Evolutionary conservation across 1,284 basidiomycete species (phyloP).

Genomic region (Ustilago curta): DNA sequence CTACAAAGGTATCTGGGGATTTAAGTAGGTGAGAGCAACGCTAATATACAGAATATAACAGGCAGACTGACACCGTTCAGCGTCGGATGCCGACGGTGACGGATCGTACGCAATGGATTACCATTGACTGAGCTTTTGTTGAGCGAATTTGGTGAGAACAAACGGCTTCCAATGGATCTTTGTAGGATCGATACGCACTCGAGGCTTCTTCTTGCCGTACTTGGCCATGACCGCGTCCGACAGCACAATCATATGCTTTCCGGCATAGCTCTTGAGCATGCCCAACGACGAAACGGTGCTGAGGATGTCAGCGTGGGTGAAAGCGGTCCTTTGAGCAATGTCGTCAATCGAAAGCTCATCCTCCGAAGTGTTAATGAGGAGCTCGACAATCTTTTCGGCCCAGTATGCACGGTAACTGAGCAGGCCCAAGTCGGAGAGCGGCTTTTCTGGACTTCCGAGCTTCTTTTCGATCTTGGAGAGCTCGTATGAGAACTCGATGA

Average conservation of each 20-base stretch:
- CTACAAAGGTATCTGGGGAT: no score
- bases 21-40: no score
- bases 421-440: conserved; percentile 91
- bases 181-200: conserved; percentile 83
- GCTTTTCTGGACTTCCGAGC: conserved; percentile 96
- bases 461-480: conserved; percentile 96
- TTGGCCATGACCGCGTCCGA: conserved; percentile 91
- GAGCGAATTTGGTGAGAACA: no score
- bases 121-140: no score
- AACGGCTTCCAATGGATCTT: conserved; percentile 91
- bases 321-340: conserved; percentile 94
- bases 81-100: no score
- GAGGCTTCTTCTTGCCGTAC: conserved; percentile 86
- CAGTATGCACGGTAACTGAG: conserved; percentile 95
- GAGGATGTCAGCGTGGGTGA: conserved; percentile 96
- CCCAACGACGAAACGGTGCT: conserved; percentile 97
- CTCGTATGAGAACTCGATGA: conserved; percentile 99
- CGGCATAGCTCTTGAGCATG: conserved; percentile 96
- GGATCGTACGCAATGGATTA: no score
- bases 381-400: conserved; percentile 95
- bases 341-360: conserved; percentile 89
- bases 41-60: no score
- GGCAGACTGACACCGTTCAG: no score
- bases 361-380: conserved; percentile 78
- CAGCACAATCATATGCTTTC: conserved; percentile 91